Evolutionary conservation across 73 alveolate species (phyloP), one percentile per base, ranked within the genome.

Genomic region (Symbiodinium pilosum): DNA sequence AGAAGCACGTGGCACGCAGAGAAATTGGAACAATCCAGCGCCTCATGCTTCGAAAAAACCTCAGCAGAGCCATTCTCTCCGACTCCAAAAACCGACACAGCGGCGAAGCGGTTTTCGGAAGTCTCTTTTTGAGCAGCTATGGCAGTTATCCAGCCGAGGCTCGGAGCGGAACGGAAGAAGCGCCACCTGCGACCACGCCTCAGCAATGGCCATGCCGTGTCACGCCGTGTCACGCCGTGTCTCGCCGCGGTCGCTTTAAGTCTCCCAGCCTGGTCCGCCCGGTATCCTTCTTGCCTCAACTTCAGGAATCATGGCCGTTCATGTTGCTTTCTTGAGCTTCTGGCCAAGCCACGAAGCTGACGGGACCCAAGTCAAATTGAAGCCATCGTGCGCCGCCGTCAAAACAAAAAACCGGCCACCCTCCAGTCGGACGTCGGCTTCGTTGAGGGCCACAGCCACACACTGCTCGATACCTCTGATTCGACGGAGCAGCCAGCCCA

Each of bases 331-430:
- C n/a, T n/a, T n/a, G n/a, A n/a, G n/a, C n/a, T n/a, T n/a, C n/a
- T n/a, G 59, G 77, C 77, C 32, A 59, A 4, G n/a, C 77, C 26
- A 32, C 85, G 39, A 26, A 30, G n/a, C 84, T 30, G 97, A 69
- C 26, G 97, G 97, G 39, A 91, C 38, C 97, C 97, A 91, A 7
- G 88, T 91, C 81, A 91, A 40, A 36, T 91, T 91, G 89, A 24
- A 91, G 97, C 97, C 97, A 43, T 91, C 97, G 21, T 91, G 97
- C 81, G 97, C 97, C 39, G 97, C 51, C 43, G 97, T 91, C 54
- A 91, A 86, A 51, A 91, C 97, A 30, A 91, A 91, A 88, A 91
- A 91, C n/a, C 89, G 73, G 36, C 97, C 81, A 42, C 97, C 97
- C 64, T 91, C 97, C 20, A 41, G 24, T 5, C 97, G 59, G 38